Percentiles rank a stretch among this genome's conserved stretches.
These are phyloP conservation scores for Phoma sp. DNA, from an alignment of 2,329 filamentous ascomycete genomes.

Conservation along the genomic window DNA sequence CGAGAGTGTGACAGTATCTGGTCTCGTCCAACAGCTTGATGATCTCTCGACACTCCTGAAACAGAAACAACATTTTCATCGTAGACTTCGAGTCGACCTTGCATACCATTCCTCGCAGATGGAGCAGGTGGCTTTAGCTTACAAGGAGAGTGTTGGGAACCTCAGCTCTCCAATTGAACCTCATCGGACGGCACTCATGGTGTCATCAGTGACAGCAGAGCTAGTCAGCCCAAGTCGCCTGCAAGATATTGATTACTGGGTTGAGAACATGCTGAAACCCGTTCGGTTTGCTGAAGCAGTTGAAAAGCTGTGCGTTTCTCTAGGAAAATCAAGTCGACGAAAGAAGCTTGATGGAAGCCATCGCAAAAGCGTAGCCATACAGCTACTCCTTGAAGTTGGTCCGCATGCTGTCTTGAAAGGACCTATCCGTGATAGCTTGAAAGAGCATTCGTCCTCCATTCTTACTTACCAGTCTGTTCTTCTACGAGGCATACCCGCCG, in stretches of 20 bases:
- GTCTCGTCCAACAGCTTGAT: slow-evolving; percentile 49
- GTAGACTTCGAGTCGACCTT: slow-evolving; percentile 39
- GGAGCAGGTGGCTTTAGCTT: slow-evolving; percentile 16
- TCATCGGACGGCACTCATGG: slow-evolving; percentile 3
- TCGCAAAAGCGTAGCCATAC: not conserved
- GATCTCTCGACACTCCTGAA: slow-evolving; percentile 42
- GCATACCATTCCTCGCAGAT: slow-evolving; percentile 40
- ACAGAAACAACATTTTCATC: slow-evolving; percentile 47
- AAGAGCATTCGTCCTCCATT: too few species aligned
- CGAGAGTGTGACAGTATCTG: slow-evolving; percentile 54
- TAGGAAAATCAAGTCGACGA: too few species aligned
- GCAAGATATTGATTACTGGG: slow-evolving; percentile 35
- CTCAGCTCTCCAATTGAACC: not conserved
- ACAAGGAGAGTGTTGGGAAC: slow-evolving; percentile 26
- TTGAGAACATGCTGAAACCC: slow-evolving; percentile 28
- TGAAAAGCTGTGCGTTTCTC: slow-evolving; percentile 5
- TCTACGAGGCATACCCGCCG: too few species aligned
- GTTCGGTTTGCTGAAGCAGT: slow-evolving; percentile 25
- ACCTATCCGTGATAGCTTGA: not conserved
- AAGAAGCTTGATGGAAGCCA: too few species aligned
- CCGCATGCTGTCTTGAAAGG: slow-evolving; percentile 17
- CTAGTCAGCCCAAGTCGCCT: slow-evolving; percentile 15
- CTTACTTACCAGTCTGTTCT: too few species aligned
- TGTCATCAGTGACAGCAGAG: slow-evolving; percentile 27
- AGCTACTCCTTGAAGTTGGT: slow-evolving; percentile 15